Conservation (phyloP, 768 basidiomycete species). For the Rhizopogon vesiculosus region DNA sequence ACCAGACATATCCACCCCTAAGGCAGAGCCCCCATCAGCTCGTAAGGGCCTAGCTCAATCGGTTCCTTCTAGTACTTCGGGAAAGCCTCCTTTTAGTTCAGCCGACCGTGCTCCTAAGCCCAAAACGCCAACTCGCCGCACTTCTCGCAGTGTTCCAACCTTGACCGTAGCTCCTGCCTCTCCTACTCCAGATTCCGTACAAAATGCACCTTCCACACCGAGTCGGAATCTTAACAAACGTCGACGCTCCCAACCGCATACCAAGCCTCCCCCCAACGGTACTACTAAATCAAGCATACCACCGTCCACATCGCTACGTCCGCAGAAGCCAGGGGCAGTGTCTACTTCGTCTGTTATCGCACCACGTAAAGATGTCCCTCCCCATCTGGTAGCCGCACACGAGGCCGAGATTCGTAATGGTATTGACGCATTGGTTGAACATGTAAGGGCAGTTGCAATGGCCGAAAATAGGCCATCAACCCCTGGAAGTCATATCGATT, state of each 20-base stretch:
- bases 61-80: constrained; percentile 14
- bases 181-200: constrained; percentile 14
- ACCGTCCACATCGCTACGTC: constrained; percentile 21
- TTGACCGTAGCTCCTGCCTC: constrained; percentile 17
- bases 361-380: constrained; percentile 51
- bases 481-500: constrained; percentile 80
- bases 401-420: constrained; percentile 51
- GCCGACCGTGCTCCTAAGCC: constrained; percentile 16
- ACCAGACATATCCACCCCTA: constrained; percentile 10
- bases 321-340: constrained; percentile 29
- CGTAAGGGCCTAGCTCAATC: constrained; percentile 16
- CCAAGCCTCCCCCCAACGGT: constrained; percentile 17
- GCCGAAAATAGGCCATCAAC: constrained; percentile 60
- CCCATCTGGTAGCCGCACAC: constrained; percentile 41
- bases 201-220: constrained; percentile 25
- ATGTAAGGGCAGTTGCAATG: constrained; percentile 71
- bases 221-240: constrained; percentile 44
- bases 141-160: constrained; percentile 15
- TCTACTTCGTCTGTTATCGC: constrained; percentile 23
- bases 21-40: constrained; percentile 7
- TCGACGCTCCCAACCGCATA: constrained; percentile 41
- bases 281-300: constrained; percentile 12
- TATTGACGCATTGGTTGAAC: constrained; percentile 76
- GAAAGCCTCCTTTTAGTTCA: constrained; percentile 16
- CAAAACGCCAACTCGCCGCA: constrained; percentile 18